Percentiles rank a stretch among this genome's conserved stretches.
These are phyloP conservation scores for Chenopodium quinoa DNA, from an alignment of 148 eudicot species.

Conservation along the genomic window DNA sequence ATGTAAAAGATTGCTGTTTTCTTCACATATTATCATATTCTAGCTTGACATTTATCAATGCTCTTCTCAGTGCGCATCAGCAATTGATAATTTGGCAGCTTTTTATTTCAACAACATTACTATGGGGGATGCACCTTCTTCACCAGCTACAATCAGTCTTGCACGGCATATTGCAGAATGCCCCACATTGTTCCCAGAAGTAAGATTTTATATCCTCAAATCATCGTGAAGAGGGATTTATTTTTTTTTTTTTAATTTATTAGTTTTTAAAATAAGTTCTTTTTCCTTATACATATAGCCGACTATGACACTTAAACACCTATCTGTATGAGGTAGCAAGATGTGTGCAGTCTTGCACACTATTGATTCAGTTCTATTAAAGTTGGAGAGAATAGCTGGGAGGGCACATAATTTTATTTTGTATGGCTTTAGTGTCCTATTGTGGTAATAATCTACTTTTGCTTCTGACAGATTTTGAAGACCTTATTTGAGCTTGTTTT, in stretches of 20 bases:
- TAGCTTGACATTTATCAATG: constrained; percentile 17
- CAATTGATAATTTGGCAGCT: constrained; percentile 88
- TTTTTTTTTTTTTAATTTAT: too few species aligned
- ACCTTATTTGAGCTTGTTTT: constrained; percentile 88
- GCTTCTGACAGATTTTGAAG: constrained; percentile 60
- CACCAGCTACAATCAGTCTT: constrained; percentile 77
- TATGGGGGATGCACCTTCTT: constrained; percentile 78
- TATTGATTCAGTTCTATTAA: neutral
- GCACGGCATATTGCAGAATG: constrained; percentile 82
- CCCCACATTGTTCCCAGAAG: constrained; percentile 82
- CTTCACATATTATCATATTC: neutral
- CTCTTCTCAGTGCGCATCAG: constrained; percentile 79
- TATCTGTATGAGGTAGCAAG: neutral
- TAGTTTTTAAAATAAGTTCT: too few species aligned
- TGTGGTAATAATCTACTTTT: constrained; percentile 17
- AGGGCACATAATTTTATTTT: neutral
- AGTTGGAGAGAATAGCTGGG: neutral
- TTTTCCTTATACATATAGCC: neutral
- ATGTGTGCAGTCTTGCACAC: neutral
- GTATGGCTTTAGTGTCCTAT: neutral
- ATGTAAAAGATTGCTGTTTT: neutral
- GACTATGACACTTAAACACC: too few species aligned
- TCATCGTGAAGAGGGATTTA: neutral
- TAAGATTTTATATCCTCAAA: constrained; percentile 36
- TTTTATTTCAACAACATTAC: constrained; percentile 91